A percentile compares a stretch with the other conserved stretches of the same genome.
These are phyloP conservation scores for Phtheirospermum japonicum DNA, from an alignment of 257 asterid genomes.

Conservation along the genomic window DNA sequence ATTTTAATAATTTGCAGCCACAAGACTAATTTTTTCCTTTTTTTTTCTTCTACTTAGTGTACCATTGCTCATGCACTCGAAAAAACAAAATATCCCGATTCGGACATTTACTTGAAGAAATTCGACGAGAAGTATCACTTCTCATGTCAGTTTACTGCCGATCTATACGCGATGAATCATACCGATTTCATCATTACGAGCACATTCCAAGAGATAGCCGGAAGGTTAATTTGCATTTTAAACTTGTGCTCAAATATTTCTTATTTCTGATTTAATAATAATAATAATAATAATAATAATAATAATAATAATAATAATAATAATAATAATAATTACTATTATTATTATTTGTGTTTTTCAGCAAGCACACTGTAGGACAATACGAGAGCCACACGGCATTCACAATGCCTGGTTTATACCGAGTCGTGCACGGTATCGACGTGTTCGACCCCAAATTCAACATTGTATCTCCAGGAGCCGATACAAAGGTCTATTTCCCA, in stretches of 20 bases:
- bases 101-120: conserved; percentile 61
- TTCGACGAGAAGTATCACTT: conserved; percentile 78
- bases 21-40: not conserved
- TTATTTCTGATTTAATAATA: too few relatives aligned
- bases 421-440: conserved; percentile 75
- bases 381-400: conserved; percentile 81
- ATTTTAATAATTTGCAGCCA: too few relatives aligned
- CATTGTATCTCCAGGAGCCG: conserved; percentile 86
- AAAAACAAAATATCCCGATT: conserved; percentile 75
- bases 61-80: conserved; percentile 80
- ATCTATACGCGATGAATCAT: conserved; percentile 81
- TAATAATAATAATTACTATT: too few relatives aligned
- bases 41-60: conserved; percentile 43
- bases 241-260: not conserved
- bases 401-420: conserved; percentile 76
- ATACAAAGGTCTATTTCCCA: conserved; percentile 56
- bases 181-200: conserved; percentile 86
- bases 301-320: too few relatives aligned
- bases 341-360: conserved; percentile 21
- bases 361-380: conserved; percentile 79
- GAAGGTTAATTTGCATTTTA: conserved; percentile 40
- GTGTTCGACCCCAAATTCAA: conserved; percentile 80
- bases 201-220: conserved; percentile 84
- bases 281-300: too few relatives aligned
- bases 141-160: conserved; percentile 78